Base-by-base conservation (phyloP, 805 yeast species). In the Kuraishia hungarica region DNA sequence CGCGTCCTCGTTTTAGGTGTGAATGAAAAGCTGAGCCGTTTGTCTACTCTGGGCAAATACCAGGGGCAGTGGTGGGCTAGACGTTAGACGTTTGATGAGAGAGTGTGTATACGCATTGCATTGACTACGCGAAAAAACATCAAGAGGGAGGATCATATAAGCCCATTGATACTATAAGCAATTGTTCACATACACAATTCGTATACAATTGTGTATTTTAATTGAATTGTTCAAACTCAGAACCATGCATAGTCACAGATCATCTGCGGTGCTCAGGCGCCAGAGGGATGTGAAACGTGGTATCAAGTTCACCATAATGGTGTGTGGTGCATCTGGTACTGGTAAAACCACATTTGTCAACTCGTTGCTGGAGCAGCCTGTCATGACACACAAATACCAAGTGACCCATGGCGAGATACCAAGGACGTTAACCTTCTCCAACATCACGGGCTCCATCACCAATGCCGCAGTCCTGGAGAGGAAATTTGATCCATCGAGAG, bases 311-410 rank as follows among this genome's bases (percentile, higher is more conserved):
- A 83, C 91, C 47, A 73, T 87, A 62, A 77, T 87, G 82, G 78
- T 86, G 19, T 82, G 84, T 23, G 96, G 96, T 20, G 80, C 81
- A 51, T 78, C 83, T 58, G 93, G 93, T 19, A 80, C 89, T 0
- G 96, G 96, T 11, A 87, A 87, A 65, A 81, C 92, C 21, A 83
- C 93, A 0, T 87, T 87, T 64, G 74, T 87, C 58, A 87, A 87
- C 64, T 78, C 87, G 50, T 66, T 87, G 53, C 67, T 87, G 57
- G 87, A 83, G 64, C 81, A 83, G 47, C 79, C 78, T 56, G 75
- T 87, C 46, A 66, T 87, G 58, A 78, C 83, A 19, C 89, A 85
- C 61, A 76, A 82, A 56, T 86, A 74, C 61, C 77, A 79, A 56
- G 57, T 64, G 11, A 71, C 70, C 17, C 60, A 56, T 8, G 50